Evolutionary conservation across 73 alveolate genomes (phyloP).

Genomic region (Tetrahymena thermophila): DNA sequence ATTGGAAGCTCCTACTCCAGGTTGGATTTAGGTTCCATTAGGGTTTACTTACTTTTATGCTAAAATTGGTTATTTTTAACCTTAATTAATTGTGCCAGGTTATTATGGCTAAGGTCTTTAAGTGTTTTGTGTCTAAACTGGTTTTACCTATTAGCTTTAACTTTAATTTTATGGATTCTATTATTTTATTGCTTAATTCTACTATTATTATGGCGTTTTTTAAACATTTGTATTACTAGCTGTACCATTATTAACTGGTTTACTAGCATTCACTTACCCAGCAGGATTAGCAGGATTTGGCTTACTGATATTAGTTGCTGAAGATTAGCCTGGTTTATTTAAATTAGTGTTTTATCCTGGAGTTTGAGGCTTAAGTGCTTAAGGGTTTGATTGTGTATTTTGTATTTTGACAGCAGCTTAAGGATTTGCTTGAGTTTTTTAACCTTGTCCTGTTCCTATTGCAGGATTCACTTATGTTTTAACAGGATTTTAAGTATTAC

Average conservation of each 20-base stretch:
- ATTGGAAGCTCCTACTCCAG: background rate
- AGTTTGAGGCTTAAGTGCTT: background rate
- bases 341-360: background rate
- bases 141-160: background rate
- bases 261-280: background rate
- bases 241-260: background rate
- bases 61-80: background rate
- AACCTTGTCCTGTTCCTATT: background rate
- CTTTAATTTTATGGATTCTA: background rate
- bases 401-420: too few relatives aligned
- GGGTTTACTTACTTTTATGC: background rate
- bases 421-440: background rate
- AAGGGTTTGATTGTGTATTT: background rate
- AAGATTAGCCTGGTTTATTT: background rate
- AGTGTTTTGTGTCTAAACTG: background rate
- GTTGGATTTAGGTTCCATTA: background rate
- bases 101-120: background rate
- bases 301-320: background rate
- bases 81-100: background rate
- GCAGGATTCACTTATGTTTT: background rate
- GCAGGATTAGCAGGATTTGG: background rate
- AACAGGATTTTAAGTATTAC: background rate
- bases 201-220: background rate
- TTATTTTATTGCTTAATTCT: too few relatives aligned
- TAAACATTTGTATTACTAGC: background rate